Conservation (phyloP, 306 rosid species). For the Pachyrhizus erosus region DNA sequence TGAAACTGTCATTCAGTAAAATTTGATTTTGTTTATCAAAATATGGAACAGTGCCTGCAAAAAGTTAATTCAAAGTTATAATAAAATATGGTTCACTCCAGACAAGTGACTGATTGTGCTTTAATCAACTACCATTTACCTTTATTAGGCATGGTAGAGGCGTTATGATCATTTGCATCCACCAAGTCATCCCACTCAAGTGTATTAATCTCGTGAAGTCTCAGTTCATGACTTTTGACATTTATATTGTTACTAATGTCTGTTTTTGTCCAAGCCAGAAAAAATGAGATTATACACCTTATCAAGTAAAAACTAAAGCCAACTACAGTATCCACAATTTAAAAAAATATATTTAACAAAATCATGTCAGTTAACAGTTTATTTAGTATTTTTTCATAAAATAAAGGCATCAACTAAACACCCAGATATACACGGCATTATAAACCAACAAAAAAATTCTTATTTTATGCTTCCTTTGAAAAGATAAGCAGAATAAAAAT, state of each 20-base stretch:
- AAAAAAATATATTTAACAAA: background rate
- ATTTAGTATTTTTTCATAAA: slow-evolving; percentile 1
- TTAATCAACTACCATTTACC: slow-evolving; percentile 70
- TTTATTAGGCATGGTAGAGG: slow-evolving; percentile 50
- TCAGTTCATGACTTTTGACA: slow-evolving; percentile 62
- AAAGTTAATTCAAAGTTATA: slow-evolving; percentile 26
- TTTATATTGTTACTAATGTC: slow-evolving; percentile 53
- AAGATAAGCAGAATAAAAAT: slow-evolving; percentile 20
- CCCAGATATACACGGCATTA: slow-evolving; percentile 6
- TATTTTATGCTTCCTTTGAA: slow-evolving; percentile 30
- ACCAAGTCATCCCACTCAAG: slow-evolving; percentile 99
- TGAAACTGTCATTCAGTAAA: slow-evolving; percentile 48
- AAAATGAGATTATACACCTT: slow-evolving; percentile 38
- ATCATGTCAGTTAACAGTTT: background rate
- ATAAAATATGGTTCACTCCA: slow-evolving; percentile 39
- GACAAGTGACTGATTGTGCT: slow-evolving; percentile 29
- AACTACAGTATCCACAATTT: background rate
- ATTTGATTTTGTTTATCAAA: slow-evolving; percentile 65
- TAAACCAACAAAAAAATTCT: slow-evolving; percentile 6
- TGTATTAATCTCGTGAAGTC: slow-evolving; percentile 91
- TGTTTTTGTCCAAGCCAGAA: slow-evolving; percentile 51
- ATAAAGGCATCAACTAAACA: slow-evolving; percentile 21
- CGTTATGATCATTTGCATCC: slow-evolving; percentile 55
- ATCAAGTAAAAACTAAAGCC: slow-evolving; percentile 41
- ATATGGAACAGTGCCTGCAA: slow-evolving; percentile 57